Evolutionary conservation across 345 rosid species (phyloP), one percentile per base, ranked within the genome.

Genomic region (Heritiera fomes): DNA sequence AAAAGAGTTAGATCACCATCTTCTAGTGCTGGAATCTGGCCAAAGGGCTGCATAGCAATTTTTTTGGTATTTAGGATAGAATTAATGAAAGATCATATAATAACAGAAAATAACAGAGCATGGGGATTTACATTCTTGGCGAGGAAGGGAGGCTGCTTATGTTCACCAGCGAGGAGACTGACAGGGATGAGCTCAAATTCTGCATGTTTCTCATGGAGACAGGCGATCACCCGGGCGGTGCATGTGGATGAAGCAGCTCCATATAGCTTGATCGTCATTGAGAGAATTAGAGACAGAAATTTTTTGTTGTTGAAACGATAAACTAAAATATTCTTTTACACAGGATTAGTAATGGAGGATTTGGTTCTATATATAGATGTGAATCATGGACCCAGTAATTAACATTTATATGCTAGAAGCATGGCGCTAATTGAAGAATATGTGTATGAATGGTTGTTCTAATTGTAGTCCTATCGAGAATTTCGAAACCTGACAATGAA

Each of bases 1-100:
- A 92, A 92, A 68, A 92, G 77, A n/a, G 88, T 91, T 30, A 92
- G 87, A 79, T 91, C 92, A 8, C 80, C 93, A 69, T 94, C 98
- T 86, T 94, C 94, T 30, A 94, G 86, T 14, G 82, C 97, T n/a
- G 98, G 97, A 80, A 94, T 80, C 70, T 78, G 89, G 43, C 98
- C 98, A 46, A 94, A 94, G 18, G 98, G 98, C 98, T 91, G 87
- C 87, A 84, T 72, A 50, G 77, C 9, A 34, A 34, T 13, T 13
- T 0, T 5, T 1, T 9, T 60, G 6, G 6, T 20, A 8, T 60
- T 23, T 10, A 9, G 15, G 64, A 23, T 6, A 8, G 4, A 20
- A 20, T 23, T 11, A 60, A 60, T 10, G 34, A 34, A 60, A 23
- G 30, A 60, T 23, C 34, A 60, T 2, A 34, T 34, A 1, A 34